phyloP scores from a whole-genome alignment of 495 filamentous ascomycete species.

The Astrothelium macrocarpum region DNA sequence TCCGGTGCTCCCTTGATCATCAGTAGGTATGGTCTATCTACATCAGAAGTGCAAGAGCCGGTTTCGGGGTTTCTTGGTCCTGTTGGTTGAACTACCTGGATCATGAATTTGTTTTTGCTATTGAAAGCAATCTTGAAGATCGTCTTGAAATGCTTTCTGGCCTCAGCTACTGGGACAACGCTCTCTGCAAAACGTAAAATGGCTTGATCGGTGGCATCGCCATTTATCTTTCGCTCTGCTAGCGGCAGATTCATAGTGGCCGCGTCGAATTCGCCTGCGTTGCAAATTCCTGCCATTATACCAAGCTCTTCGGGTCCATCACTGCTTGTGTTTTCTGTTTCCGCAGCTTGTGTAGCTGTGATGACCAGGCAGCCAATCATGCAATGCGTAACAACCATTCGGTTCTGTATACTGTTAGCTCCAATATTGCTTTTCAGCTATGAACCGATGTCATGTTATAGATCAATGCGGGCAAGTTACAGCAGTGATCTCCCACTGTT shows the following conservation, averaged over 20 bases:
- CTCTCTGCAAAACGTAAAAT: constrained; percentile 57
- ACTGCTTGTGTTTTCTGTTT: constrained; percentile 8
- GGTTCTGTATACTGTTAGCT: constrained; percentile 34
- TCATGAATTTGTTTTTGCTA: constrained; percentile 71
- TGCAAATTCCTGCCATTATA: constrained; percentile 51
- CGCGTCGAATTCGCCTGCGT: constrained; percentile 59
- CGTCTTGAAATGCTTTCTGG: constrained; percentile 44
- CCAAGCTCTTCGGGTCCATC: constrained; percentile 16
- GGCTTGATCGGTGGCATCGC: constrained; percentile 65
- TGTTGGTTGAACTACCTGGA: constrained; percentile 23
- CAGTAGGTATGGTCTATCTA: constrained; percentile 29
- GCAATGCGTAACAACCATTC: constrained; percentile 52
- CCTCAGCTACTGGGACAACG: constrained; percentile 40
- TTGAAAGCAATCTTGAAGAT: constrained; percentile 64
- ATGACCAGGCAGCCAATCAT: constrained; percentile 33
- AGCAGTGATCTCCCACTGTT: not conserved
- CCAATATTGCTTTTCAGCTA: not conserved
- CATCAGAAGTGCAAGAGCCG: constrained; percentile 19
- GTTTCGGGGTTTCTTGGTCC: not conserved
- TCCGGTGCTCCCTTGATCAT: constrained; percentile 59
- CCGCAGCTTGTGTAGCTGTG: constrained; percentile 8
- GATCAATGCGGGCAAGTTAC: no score
- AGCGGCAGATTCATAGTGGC: constrained; percentile 44
- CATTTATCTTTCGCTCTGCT: constrained; percentile 49
- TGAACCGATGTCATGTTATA: no score